A percentile compares a stretch with the other conserved stretches of the same genome.
Conservation (phyloP, 148 eudicot species). For the Cornus controversa region DNA sequence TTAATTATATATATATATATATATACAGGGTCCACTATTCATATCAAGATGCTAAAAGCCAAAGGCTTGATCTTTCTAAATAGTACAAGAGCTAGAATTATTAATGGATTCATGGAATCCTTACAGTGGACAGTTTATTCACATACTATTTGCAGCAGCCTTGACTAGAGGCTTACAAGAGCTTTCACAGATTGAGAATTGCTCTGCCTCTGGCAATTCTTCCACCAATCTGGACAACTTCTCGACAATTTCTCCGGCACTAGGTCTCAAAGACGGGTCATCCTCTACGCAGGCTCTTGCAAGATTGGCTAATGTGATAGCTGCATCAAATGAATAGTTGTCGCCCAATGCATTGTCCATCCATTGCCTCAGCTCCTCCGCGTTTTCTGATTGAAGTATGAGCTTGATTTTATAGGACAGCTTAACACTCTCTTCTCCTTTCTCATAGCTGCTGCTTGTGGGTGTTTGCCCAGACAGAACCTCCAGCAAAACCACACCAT, state of each 20-base stretch:
- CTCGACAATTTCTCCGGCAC: slow-evolving; percentile 73
- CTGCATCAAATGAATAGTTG: slow-evolving; percentile 59
- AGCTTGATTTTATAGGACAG: slow-evolving; percentile 43
- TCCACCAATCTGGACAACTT: slow-evolving; percentile 65
- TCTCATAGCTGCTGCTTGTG: slow-evolving; percentile 17
- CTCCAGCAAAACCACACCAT: slow-evolving; percentile 75
- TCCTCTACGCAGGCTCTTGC: slow-evolving; percentile 72
- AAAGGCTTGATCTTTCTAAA: not conserved
- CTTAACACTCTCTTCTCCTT: slow-evolving; percentile 25
- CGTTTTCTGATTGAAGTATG: slow-evolving; percentile 46
- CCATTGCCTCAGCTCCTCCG: slow-evolving; percentile 64
- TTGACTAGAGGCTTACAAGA: slow-evolving; percentile 37
- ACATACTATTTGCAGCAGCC: slow-evolving; percentile 11
- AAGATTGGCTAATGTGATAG: slow-evolving; percentile 54
- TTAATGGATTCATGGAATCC: not conserved
- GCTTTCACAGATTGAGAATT: slow-evolving; percentile 32
- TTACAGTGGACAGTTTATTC: not conserved
- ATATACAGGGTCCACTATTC: not conserved
- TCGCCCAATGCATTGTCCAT: slow-evolving; percentile 75
- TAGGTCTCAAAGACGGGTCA: slow-evolving; percentile 61
- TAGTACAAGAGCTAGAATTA: not conserved
- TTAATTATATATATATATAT: not conserved
- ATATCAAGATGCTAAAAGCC: not conserved
- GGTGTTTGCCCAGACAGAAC: slow-evolving; percentile 70
- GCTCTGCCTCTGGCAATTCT: slow-evolving; percentile 43